Evolutionary conservation across 2,329 filamentous ascomycete species (phyloP).

Genomic region (Alternaria infectoria): DNA sequence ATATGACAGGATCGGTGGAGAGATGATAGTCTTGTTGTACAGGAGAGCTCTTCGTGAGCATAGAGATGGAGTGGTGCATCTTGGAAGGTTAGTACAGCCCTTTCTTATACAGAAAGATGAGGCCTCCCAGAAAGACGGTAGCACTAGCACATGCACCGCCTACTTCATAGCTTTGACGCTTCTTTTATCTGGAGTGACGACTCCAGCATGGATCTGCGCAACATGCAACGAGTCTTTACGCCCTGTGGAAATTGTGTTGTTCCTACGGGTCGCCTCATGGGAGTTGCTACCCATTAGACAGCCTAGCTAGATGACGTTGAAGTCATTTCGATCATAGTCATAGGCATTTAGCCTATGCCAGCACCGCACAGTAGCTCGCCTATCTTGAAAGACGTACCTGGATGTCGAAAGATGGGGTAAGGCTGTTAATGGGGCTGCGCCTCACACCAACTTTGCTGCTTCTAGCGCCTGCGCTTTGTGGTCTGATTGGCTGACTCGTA

Average conservation of each 20-base stretch:
- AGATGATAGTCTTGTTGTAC: not conserved
- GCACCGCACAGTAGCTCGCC: not conserved
- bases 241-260: not conserved
- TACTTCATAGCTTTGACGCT: not conserved
- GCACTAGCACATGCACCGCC: not conserved
- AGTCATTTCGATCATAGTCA: not conserved
- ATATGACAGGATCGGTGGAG: not conserved
- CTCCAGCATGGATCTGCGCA: not conserved
- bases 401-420: not conserved
- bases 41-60: not conserved
- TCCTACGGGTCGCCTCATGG: not conserved
- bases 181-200: not conserved
- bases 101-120: not conserved
- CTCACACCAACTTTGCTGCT: not conserved
- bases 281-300: not conserved
- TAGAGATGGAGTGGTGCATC: not conserved
- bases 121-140: not conserved
- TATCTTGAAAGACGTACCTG: not conserved
- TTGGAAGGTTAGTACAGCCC: not conserved
- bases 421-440: not conserved
- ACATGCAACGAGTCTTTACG: not conserved
- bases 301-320: not conserved
- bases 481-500: conserved; percentile 12
- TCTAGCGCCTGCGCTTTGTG: not conserved
- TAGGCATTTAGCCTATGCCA: too few species aligned